Base-by-base conservation (phyloP, 345 rosid genomes). In the Chamaenerion angustifolium region DNA sequence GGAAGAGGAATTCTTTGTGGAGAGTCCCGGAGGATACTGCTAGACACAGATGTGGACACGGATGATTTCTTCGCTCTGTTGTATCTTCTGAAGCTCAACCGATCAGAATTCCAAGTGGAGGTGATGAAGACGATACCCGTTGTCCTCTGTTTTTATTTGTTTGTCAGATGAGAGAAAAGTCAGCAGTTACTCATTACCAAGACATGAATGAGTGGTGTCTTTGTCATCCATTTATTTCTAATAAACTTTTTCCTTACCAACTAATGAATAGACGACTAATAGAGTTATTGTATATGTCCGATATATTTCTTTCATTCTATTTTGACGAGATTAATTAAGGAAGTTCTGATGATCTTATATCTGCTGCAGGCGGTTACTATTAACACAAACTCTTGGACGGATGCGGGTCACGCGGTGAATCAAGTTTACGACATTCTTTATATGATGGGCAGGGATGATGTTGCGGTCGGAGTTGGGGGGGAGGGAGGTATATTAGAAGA, bases 391-490 rank as follows among this genome's bases (percentile, higher is more conserved):
- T 76, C 82, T 9, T 90, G 98, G 98, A 77, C 69, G 4, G 72
- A 83, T 73, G 94, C 88, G 14, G 97, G 97, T 45, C 95, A 89
- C 54, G 70, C 80, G n/a, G 84, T 81, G 78, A 83, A 85, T 60
- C 94, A 89, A 10, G 50, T 85, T 2, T 85, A 89, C 51, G 97
- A 89, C 72, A 16, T 89, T n/a, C 77, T 89, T 54, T 82, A 81
- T 76, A 89, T 89, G 97, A 89, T 89, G 95, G 81, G 46, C 23
- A 90, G 95, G 0, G 86, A 90, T 11, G 88, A 85, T 54, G 64
- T 89, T 12, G 42, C 84, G 0, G 84, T 90, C 14, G 98, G 95
- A 25, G 81, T 85, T 2, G 98, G 98, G 42, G 98, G 95, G 1
- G 95, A 90, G 37, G 98, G 95, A 54, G 92, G 84, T 13, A 73